phyloP scores from a whole-genome alignment of 1,284 basidiomycete species.

The Termitomyces sp. region DNA sequence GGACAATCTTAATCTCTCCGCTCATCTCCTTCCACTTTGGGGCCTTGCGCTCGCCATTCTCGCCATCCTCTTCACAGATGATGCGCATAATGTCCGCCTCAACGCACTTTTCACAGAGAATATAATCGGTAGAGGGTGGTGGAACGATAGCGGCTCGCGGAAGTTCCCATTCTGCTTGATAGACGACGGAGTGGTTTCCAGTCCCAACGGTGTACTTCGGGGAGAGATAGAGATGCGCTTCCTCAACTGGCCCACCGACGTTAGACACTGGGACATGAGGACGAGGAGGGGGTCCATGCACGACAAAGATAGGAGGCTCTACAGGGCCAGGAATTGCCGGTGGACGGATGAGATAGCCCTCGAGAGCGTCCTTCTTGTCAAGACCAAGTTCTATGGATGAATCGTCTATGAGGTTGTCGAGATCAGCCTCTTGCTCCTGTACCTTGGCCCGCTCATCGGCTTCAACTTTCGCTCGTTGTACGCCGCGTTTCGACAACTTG shows the following conservation, averaged over 20 bases:
- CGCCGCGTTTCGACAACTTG: constrained; percentile 2
- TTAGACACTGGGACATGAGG: constrained; percentile 4
- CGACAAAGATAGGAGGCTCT: constrained; percentile 22
- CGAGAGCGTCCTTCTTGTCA: not conserved
- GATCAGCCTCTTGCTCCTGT: not conserved
- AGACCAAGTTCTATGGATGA: not conserved
- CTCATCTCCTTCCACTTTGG: constrained; percentile 19
- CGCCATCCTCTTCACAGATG: constrained; percentile 22
- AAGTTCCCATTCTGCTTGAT: constrained; percentile 38
- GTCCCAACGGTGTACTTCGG: constrained; percentile 27
- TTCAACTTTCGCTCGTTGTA: not conserved
- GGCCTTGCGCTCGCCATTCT: constrained; percentile 18
- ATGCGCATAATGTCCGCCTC: constrained; percentile 22
- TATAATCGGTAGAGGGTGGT: constrained; percentile 7
- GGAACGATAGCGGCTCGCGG: constrained; percentile 33
- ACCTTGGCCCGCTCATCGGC: not conserved
- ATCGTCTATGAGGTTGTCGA: not conserved
- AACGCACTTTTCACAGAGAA: constrained; percentile 28
- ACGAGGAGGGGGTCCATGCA: constrained; percentile 15
- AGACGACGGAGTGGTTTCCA: constrained; percentile 39
- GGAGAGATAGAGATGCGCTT: constrained; percentile 34
- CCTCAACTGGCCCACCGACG: constrained; percentile 15
- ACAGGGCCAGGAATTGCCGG: constrained; percentile 12
- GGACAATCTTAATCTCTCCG: constrained; percentile 11
- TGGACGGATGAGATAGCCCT: constrained; percentile 11